Percentiles rank a stretch among this genome's conserved stretches.
Evolutionary conservation across 441 rosid genomes (phyloP).

Genomic region (Populus hybrid): DNA sequence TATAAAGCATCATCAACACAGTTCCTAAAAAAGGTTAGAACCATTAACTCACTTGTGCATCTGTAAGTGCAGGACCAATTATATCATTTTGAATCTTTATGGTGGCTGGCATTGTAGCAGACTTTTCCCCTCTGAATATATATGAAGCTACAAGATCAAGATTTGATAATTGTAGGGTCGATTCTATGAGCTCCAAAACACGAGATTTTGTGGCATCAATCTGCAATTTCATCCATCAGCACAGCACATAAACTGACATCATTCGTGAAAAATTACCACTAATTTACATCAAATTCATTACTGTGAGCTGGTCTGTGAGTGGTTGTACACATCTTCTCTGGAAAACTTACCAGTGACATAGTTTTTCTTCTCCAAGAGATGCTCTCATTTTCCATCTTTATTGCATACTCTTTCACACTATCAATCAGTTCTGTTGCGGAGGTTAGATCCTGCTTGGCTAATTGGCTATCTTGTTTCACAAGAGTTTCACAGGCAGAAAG

Average conservation of each 20-base stretch:
- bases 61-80: constrained; percentile 70
- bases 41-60: constrained; percentile 60
- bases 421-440: constrained; percentile 47
- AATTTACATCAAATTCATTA: constrained; percentile 20
- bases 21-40: constrained; percentile 13
- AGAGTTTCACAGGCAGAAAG: constrained; percentile 67
- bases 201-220: constrained; percentile 64
- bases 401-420: constrained; percentile 46
- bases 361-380: constrained; percentile 68
- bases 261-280: constrained; percentile 6
- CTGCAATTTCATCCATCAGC: constrained; percentile 42
- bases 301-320: constrained; percentile 2
- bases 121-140: constrained; percentile 55
- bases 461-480: constrained; percentile 50
- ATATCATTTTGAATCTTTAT: constrained; percentile 64
- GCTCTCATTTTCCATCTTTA: constrained; percentile 78
- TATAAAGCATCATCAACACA: neutral
- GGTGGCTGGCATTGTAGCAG: constrained; percentile 47
- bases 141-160: constrained; percentile 64
- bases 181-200: constrained; percentile 66
- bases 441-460: constrained; percentile 65
- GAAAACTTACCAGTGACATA: constrained; percentile 56
- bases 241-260: constrained; percentile 22
- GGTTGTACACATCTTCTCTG: neutral
- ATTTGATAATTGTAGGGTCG: constrained; percentile 75